These are phyloP conservation scores for Boletellus ananas DNA, from an alignment of 768 basidiomycete genomes.

Conservation along the genomic window DNA sequence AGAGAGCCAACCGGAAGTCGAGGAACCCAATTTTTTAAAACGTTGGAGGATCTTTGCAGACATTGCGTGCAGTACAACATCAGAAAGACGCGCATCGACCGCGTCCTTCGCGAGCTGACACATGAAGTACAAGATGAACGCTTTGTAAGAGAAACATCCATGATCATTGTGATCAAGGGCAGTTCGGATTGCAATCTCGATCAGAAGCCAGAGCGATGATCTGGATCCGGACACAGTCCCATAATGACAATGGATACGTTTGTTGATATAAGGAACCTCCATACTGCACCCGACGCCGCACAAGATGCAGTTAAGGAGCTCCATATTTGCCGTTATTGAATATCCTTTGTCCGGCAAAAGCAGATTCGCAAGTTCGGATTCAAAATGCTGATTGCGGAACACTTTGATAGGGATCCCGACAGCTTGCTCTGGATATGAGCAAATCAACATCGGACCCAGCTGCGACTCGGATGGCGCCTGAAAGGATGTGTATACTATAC, in stretches of 20 bases:
- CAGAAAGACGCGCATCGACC: slow-evolving; percentile 2
- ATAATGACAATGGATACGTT: too few species aligned
- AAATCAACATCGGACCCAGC: too few species aligned
- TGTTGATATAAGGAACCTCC: too few species aligned
- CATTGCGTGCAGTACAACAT: slow-evolving; percentile 8
- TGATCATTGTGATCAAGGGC: slow-evolving; percentile 9
- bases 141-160: slow-evolving; percentile 36
- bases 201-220: slow-evolving; percentile 32
- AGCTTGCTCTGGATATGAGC: slow-evolving; percentile 27
- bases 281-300: too few species aligned
- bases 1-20: slow-evolving; percentile 31
- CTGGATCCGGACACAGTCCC: slow-evolving; percentile 28
- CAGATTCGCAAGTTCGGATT: too few species aligned
- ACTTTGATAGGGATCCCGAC: too few species aligned
- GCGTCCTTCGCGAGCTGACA: slow-evolving; percentile 22
- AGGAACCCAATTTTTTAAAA: slow-evolving; percentile 9
- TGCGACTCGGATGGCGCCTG: slow-evolving; percentile 28
- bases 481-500: slow-evolving; percentile 38
- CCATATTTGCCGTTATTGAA: too few species aligned
- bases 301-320: too few species aligned
- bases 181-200: slow-evolving; percentile 30
- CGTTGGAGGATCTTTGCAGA: slow-evolving; percentile 15
- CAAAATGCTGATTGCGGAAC: too few species aligned
- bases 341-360: too few species aligned
- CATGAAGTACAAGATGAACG: slow-evolving; percentile 43